Evolutionary conservation across 176 grass and related monocot genomes (phyloP), one percentile per base, ranked within the genome.

Genomic region (Tillandsia leiboldiana): DNA sequence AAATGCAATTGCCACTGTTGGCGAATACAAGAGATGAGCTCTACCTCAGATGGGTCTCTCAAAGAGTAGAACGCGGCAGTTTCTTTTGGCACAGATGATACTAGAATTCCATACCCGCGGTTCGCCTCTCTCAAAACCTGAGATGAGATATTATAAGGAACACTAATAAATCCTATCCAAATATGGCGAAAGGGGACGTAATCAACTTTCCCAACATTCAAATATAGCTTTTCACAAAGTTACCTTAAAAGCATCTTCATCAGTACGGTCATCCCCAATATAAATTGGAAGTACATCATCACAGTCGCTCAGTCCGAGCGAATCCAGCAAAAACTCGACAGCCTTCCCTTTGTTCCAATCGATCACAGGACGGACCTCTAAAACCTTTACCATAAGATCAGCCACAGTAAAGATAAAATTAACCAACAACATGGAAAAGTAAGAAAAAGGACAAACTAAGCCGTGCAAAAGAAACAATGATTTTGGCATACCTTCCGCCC

Each of bases 161-260:
- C 65, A 67, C 1, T 6, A 18, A 8, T 22, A 13, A 59, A 22
- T 59, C 56, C n/a, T 2, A 59, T 42, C 33, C 33, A 42, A 42
- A 42, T 4, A 42, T 42, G 20, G 10, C n/a, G 0, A 15, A 59
- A 59, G 20, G 20, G 8, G 22, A 59, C n/a, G 6, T 22, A 14
- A 59, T 1, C 8, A 14, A 59, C 20, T 14, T 59, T 9, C 56
- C n/a, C 53, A 57, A 15, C 53, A 17, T 8, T 59, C 8, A 61
- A 2, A 9, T 23, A 61, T n/a, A 61, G 22, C 3, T 61, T 18
- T 61, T 14, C 15, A 23, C 56, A 67, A n/a, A 15, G 47, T 51
- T 88, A 96, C 93, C 94, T 93, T 90, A 73, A 99, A 99, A 3
- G 94, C 94, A 18, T 99, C 94, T 74, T 99, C 89, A 49, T 99